A percentile compares a stretch with the other conserved stretches of the same genome.
Evolutionary conservation across 768 basidiomycete genomes (phyloP).

Genomic region (Collybiopsis luxurians): DNA sequence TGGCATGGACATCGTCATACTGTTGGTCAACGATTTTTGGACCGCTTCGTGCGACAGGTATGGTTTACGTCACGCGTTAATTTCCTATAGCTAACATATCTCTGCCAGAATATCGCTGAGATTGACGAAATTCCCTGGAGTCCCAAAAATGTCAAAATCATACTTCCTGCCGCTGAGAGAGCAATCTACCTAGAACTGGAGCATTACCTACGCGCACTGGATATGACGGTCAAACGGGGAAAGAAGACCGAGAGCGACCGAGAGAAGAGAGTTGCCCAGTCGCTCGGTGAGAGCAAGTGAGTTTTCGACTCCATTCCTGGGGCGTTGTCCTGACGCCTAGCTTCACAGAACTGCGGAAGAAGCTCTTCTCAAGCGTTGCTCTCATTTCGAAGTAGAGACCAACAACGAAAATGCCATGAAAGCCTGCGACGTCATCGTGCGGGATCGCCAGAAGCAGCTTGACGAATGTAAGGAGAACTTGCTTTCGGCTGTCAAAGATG

Average conservation of each 20-base stretch:
- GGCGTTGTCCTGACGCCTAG: neutral
- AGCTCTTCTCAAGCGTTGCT: slow-evolving; percentile 91
- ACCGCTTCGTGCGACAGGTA: slow-evolving; percentile 85
- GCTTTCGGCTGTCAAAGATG: slow-evolving; percentile 58
- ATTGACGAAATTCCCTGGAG: slow-evolving; percentile 92
- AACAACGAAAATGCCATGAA: slow-evolving; percentile 79
- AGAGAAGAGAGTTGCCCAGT: slow-evolving; percentile 82
- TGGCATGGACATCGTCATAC: slow-evolving; percentile 90
- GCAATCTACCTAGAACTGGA: slow-evolving; percentile 94
- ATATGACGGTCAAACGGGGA: slow-evolving; percentile 73
- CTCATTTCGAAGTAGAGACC: slow-evolving; percentile 87
- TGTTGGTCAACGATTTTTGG: slow-evolving; percentile 78
- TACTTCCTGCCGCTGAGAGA: slow-evolving; percentile 88
- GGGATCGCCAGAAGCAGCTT: slow-evolving; percentile 76
- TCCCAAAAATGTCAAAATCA: slow-evolving; percentile 57
- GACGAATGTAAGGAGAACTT: slow-evolving; percentile 78
- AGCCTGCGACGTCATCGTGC: slow-evolving; percentile 89
- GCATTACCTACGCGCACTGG: slow-evolving; percentile 86
- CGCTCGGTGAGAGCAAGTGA: slow-evolving; percentile 86
- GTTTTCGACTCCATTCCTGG: slow-evolving; percentile 24
- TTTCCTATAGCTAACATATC: neutral
- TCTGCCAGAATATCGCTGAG: slow-evolving; percentile 82
- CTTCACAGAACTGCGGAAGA: slow-evolving; percentile 76
- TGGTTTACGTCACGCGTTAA: slow-evolving; percentile 13
- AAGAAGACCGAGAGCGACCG: slow-evolving; percentile 79